Evolutionary conservation across 768 basidiomycete species (phyloP), one percentile per base, ranked within the genome.

Genomic region (Rhodotorula graminis): DNA sequence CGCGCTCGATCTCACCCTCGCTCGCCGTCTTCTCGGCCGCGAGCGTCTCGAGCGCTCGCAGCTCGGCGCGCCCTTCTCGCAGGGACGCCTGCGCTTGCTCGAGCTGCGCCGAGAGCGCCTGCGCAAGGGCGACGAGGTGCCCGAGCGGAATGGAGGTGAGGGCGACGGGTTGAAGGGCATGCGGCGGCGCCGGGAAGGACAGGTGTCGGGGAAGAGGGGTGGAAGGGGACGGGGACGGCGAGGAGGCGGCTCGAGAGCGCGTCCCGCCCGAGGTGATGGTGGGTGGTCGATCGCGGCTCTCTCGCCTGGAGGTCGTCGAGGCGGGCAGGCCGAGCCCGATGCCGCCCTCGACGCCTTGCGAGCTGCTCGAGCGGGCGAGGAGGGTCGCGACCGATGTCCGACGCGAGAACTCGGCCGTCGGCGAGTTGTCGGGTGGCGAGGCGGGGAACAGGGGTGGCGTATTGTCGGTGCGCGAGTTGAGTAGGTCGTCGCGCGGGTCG

Each of bases 1-100:
- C 69, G 7, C 69, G 37, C n/a, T 71, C 70, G 33, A 62, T 55
- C 37, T 71, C 70, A 18, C 64, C 64, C 18, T 46, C 29, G 25
- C 60, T 31, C 42, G 70, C 65, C 27, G 64, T 60, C 60, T 71
- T 65, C 1, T 61, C 61, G 9, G 23, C 8, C 52, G 60, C 64
- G 25, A 71, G 53, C 55, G 19, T n/a, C 53, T 71, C 65, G 16
- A 71, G n/a, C 60, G 70, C 70, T 15, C 40, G 55, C 31, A 71
- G 70, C 21, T 66, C 70, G 12, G n/a, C 50, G 10, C 57, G 23
- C 8, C 44, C 31, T 2, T 57, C 69, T 4, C 47, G 57, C 12
- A 70, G 59, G 25, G 58, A 44, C 6, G 58, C 31, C 27, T 65
- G 58, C 1, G 50, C 40, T 11, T 53, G 40, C 9, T 47, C 58